A percentile compares a stretch with the other conserved stretches of the same genome.
phyloP scores from a whole-genome alignment of 441 rosid genomes.

The Adansonia rubrostipa region DNA sequence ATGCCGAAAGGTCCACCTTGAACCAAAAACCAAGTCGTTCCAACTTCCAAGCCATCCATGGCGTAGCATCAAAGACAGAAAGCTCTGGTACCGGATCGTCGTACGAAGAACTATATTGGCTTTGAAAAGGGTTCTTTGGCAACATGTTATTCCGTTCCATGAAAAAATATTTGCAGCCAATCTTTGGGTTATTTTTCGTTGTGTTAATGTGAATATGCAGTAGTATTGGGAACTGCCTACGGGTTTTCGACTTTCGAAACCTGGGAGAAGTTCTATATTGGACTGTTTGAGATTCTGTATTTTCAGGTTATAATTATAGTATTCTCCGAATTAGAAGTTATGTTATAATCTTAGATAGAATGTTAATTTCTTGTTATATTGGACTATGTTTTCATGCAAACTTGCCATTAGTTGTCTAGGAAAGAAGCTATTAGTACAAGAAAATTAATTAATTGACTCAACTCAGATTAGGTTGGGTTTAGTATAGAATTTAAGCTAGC shows the following conservation, averaged over 20 bases:
- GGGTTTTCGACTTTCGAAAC: not conserved
- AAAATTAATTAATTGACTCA: too few relatives aligned
- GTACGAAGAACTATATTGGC: slow-evolving; percentile 9
- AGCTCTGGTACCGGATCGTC: slow-evolving; percentile 10
- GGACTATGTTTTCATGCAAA: not conserved
- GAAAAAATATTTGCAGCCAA: not conserved
- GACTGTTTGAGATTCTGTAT: slow-evolving; percentile 25
- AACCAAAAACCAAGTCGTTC: not conserved
- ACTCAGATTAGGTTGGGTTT: too few relatives aligned
- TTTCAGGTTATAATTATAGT: slow-evolving; percentile 6
- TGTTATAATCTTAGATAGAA: slow-evolving; percentile 22
- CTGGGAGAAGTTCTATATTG: slow-evolving; percentile 22
- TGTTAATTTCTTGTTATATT: not conserved
- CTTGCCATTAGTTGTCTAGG: not conserved
- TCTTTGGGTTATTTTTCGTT: slow-evolving; percentile 18
- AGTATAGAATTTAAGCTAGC: too few relatives aligned
- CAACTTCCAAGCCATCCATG: not conserved
- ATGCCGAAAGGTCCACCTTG: not conserved
- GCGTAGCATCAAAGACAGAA: slow-evolving; percentile 13
- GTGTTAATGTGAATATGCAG: slow-evolving; percentile 27
- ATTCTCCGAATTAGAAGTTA: slow-evolving; percentile 15
- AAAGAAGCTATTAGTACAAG: too few relatives aligned
- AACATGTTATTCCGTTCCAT: not conserved
- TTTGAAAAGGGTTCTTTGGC: slow-evolving; percentile 22
- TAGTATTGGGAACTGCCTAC: slow-evolving; percentile 24